A percentile compares a stretch with the other conserved stretches of the same genome.
phyloP scores from a whole-genome alignment of 2,329 filamentous ascomycete species.

The Talaromyces pinophilus region DNA sequence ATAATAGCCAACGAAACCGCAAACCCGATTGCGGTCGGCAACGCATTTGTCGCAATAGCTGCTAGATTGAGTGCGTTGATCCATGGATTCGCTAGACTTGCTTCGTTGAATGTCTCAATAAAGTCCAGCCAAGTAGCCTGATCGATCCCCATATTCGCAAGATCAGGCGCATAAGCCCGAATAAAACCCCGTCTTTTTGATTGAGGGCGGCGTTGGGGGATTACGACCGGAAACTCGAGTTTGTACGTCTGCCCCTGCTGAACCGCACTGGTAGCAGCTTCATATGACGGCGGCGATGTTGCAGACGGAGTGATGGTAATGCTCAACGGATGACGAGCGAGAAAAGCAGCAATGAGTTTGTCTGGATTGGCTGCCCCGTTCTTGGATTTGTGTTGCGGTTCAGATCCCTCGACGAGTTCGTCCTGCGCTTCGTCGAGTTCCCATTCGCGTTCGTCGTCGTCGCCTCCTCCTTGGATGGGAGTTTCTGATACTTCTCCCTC shows the following conservation, averaged over 20 bases:
- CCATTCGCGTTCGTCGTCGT: constrained; percentile 22
- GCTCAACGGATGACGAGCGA: constrained; percentile 18
- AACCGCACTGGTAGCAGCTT: background rate
- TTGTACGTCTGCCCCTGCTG: background rate
- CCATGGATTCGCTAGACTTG: constrained; percentile 20
- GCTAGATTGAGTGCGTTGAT: constrained; percentile 23
- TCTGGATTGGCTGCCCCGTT: constrained; percentile 18
- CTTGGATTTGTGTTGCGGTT: constrained; percentile 21
- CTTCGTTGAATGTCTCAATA: constrained; percentile 33
- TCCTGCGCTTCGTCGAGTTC: constrained; percentile 24
- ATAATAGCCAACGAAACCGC: constrained; percentile 18
- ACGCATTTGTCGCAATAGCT: background rate
- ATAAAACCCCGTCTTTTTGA: constrained; percentile 42
- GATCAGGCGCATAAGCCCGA: constrained; percentile 42
- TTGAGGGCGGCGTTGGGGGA: constrained; percentile 43
- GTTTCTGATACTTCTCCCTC: too few species aligned
- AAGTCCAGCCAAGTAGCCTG: constrained; percentile 43
- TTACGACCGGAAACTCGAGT: constrained; percentile 35
- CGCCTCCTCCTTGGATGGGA: background rate
- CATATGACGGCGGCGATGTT: background rate
- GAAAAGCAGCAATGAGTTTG: constrained; percentile 23
- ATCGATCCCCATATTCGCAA: constrained; percentile 38
- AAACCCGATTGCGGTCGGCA: constrained; percentile 3
- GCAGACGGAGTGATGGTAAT: background rate
- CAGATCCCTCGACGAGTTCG: constrained; percentile 8